Evolutionary conservation across 129 eudicot genomes (phyloP), one percentile per base, ranked within the genome.

Genomic region (Tagetes erecta): DNA sequence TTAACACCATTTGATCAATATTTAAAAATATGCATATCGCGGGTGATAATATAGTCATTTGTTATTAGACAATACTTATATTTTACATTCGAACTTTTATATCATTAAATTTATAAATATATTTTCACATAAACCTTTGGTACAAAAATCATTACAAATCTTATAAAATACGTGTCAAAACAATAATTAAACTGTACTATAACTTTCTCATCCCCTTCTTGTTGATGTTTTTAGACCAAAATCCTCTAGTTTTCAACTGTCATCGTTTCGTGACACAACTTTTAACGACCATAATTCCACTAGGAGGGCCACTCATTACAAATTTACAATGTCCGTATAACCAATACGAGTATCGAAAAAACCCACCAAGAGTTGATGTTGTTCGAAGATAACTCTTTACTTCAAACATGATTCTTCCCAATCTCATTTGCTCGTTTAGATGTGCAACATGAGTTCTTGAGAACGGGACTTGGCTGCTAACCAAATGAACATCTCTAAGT

Each of bases 321-420:
- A 95, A 84, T 7, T 67, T 76, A 62, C 99, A 95, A 56, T 67
- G 92, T 27, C 87, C 87, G 60, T 87, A 40, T 67, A 91, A 70
- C 97, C 93, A 87, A 71, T 95, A 91, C 1, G 97, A 83, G 71
- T 91, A 95, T 36, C 81, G 79, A 5, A 95, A 78, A 45, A 91
- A 58, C 20, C 92, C 86, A 37, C 96, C 98, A 56, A 88, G 69
- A 41, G 71, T 82, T 8, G 97, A 91, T 12, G 78, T 86, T 42
- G 99, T 76, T 55, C 83, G 81, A 14, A 95, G 82, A n/a, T 55
- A 11, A 12, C 96, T 87, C 76, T 71, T 87, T 1, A 82, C 73
- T 72, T 88, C 88, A 55, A 88, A 81, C 72, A 56, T 13, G 2
- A 91, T 63, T 67, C 89, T 76, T 46, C 91, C 96, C 0, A 71